Evolutionary conservation across 768 basidiomycete genomes (phyloP).

Genomic region (Myochromella boudieri): DNA sequence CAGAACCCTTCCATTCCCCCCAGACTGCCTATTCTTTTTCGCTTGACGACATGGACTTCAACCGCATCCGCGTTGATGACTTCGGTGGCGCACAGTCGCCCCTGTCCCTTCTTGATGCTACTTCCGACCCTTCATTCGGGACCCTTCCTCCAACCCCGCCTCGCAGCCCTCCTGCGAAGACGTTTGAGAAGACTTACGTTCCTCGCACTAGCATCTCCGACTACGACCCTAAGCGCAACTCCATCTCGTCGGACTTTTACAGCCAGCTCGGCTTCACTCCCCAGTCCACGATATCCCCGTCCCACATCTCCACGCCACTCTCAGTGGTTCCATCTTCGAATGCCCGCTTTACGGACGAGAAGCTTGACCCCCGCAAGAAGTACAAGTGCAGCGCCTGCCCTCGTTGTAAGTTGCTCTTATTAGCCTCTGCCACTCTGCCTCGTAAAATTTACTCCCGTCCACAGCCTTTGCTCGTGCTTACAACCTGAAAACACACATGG

Average conservation of each 20-base stretch:
- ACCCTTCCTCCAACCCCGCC: conserved; percentile 58
- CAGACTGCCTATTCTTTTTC: conserved; percentile 58
- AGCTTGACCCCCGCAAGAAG: conserved; percentile 71
- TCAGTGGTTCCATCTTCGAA: conserved; percentile 44
- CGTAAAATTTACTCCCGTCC: conserved; percentile 8
- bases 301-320: conserved; percentile 52
- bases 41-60: conserved; percentile 75
- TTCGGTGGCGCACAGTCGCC: conserved; percentile 44
- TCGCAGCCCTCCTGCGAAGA: conserved; percentile 44
- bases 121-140: conserved; percentile 60
- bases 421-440: conserved; percentile 2
- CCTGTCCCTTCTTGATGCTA: conserved; percentile 36
- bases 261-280: conserved; percentile 50
- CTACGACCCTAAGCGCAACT: conserved; percentile 54
- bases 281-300: conserved; percentile 55
- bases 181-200: conserved; percentile 34
- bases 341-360: conserved; percentile 46
- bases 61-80: conserved; percentile 60
- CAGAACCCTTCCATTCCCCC: conserved; percentile 61
- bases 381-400: conserved; percentile 77
- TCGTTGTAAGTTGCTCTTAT: conserved; percentile 47
- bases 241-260: conserved; percentile 46
- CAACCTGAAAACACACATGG: conserved; percentile 94
- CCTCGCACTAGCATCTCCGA: conserved; percentile 64
- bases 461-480: conserved; percentile 90